Evolutionary conservation across 2,329 filamentous ascomycete genomes (phyloP).

Genomic region (Dothistroma pini): DNA sequence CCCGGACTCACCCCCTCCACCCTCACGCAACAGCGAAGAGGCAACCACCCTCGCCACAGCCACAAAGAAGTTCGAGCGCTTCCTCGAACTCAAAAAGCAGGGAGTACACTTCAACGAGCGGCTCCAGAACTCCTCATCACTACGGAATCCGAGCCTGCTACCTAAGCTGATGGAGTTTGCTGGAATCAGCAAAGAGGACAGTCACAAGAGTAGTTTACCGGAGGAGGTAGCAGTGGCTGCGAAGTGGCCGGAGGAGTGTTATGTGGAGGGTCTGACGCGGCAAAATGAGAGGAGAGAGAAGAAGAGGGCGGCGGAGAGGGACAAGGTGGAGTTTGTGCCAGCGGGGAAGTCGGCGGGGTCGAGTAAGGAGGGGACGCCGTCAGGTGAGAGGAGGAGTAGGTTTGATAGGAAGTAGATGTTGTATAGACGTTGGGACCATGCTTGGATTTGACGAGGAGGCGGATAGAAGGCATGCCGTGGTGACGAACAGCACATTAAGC

Average conservation of each 20-base stretch:
- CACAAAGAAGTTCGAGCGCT: conserved; percentile 67
- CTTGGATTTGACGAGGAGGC: not conserved
- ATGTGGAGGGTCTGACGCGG: conserved; percentile 36
- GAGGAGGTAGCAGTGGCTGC: conserved; percentile 37
- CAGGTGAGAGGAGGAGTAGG: conserved; percentile 14
- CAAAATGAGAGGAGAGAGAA: conserved; percentile 39
- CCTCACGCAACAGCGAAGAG: conserved; percentile 34
- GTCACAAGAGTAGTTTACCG: conserved; percentile 61
- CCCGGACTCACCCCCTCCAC: conserved; percentile 64
- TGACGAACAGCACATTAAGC: too few relatives aligned
- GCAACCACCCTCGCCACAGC: conserved; percentile 37
- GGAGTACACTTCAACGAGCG: conserved; percentile 76
- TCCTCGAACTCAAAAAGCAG: conserved; percentile 72
- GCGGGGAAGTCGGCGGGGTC: conserved; percentile 16
- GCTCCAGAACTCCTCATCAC: conserved; percentile 61
- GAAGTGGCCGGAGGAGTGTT: conserved; percentile 42
- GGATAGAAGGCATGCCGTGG: not conserved
- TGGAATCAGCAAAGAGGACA: conserved; percentile 52
- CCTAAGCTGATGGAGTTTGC: conserved; percentile 71
- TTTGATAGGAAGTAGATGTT: conserved; percentile 11
- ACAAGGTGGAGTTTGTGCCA: conserved; percentile 33
- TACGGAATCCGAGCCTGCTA: conserved; percentile 69
- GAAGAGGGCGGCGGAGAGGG: conserved; percentile 34
- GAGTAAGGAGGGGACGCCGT: conserved; percentile 8
- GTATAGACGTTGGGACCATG: not conserved